Base-by-base conservation (phyloP, 2,329 filamentous ascomycete species). In the Fusarium gaditjirri region DNA sequence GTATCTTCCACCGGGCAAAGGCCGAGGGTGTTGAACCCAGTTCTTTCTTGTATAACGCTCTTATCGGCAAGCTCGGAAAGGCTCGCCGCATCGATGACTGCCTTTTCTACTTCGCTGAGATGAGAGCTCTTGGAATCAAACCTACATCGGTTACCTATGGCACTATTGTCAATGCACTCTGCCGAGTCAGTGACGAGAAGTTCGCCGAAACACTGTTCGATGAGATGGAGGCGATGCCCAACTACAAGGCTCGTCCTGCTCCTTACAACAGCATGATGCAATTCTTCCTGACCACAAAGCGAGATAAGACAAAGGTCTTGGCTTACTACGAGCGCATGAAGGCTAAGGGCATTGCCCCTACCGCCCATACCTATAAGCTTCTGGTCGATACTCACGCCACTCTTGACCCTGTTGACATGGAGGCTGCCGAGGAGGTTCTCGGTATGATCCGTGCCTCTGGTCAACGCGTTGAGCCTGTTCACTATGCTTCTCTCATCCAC, bases 221-320 rank as follows among this genome's bases (percentile, higher is more conserved):
- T 79, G 96, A 99, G 85, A 99, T 99, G 96, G 96, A 99, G 85
- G 90, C 92, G 50, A 97, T 97, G 92, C 92, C 94, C 63, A 99
- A 99, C 86, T 99, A 99, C 89, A 98, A 98, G 86, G 94, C 96
- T 43, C 92, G 96, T 14, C 95, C 96, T 31, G 96, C 96, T 29
- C 96, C 96, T 2, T 99, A 99, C 87, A 98, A 99, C 86, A 97
- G 94, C 83, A 93, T 99, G 91, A 99, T 99, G 90, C 96, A 99
- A 81, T 98, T 97, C 85, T 99, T 98, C 89, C 87, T 98, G 75
- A 97, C 94, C 63, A 98, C 95, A 61, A 98, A 98, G 89, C 94
- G 94, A 58, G 95, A 99, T 82, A 95, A 96, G 84, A 85, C 87
- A 81, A 98, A 98, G 89, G 95, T 98, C 9, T 87, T 99, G 29